A percentile compares a stretch with the other conserved stretches of the same genome.
Evolutionary conservation across 768 basidiomycete genomes (phyloP).

Genomic region (Russula olivacea): DNA sequence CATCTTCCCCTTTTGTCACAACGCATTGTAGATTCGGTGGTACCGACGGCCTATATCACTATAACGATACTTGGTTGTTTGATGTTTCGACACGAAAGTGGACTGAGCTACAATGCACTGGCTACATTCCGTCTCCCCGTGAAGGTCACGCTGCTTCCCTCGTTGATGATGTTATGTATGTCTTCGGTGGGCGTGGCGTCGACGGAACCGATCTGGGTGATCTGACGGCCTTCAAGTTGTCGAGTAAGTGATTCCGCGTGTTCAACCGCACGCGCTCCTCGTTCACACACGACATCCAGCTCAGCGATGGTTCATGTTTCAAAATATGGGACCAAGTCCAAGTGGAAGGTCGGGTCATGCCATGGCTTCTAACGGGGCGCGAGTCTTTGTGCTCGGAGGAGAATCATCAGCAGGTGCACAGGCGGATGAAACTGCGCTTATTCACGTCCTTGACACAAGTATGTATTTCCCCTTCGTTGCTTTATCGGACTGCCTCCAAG

Average conservation of each 20-base stretch:
- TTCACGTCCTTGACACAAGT: slow-evolving; percentile 97
- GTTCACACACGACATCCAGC: slow-evolving; percentile 42
- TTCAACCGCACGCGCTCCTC: background rate
- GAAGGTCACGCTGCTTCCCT: slow-evolving; percentile 96
- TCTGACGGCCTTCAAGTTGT: slow-evolving; percentile 93
- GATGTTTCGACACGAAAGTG: slow-evolving; percentile 75
- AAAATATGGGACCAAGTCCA: slow-evolving; percentile 98
- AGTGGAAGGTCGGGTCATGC: slow-evolving; percentile 92
- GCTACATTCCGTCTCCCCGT: slow-evolving; percentile 90
- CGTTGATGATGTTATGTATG: slow-evolving; percentile 95
- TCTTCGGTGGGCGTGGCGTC: slow-evolving; percentile 95
- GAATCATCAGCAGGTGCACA: slow-evolving; percentile 75
- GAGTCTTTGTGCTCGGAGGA: slow-evolving; percentile 91
- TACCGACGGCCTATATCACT: slow-evolving; percentile 97
- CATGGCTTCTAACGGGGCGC: slow-evolving; percentile 89
- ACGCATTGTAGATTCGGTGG: slow-evolving; percentile 78
- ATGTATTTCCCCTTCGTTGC: slow-evolving; percentile 33
- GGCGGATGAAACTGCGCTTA: slow-evolving; percentile 69
- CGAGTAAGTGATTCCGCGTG: slow-evolving; percentile 58
- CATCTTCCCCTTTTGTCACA: slow-evolving; percentile 3
- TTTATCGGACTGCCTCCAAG: background rate
- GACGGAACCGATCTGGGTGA: slow-evolving; percentile 95
- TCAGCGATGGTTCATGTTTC: slow-evolving; percentile 99
- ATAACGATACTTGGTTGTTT: slow-evolving; percentile 98
- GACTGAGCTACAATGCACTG: slow-evolving; percentile 93